These are phyloP conservation scores for Trichoderma sp. DNA, from an alignment of 2,329 filamentous ascomycete species.

Conservation along the genomic window DNA sequence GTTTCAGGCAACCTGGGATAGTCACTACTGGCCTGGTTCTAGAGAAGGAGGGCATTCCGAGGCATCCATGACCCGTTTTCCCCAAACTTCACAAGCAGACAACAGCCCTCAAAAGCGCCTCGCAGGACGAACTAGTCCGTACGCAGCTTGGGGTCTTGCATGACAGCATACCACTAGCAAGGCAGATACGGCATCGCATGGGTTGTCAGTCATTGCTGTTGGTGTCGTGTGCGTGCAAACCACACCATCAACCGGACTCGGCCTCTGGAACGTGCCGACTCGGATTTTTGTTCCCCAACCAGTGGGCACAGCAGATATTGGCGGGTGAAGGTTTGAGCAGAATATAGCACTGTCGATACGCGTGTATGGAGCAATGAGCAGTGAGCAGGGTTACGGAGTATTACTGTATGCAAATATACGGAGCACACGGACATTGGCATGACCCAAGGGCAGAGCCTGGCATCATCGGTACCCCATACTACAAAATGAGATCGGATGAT, in stretches of 20 bases:
- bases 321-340: background rate
- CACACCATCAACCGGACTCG: background rate
- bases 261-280: constrained; percentile 5
- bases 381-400: background rate
- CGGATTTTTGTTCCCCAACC: background rate
- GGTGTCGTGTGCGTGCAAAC: background rate
- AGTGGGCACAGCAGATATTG: constrained; percentile 4
- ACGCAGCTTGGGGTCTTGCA: background rate
- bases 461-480: background rate
- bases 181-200: background rate
- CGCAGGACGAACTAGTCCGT: background rate
- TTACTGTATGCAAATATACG: too few relatives aligned
- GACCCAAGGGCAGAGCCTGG: background rate
- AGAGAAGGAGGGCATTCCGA: background rate
- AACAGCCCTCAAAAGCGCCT: background rate
- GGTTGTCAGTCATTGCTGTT: background rate
- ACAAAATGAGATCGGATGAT: background rate
- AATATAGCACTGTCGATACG: background rate
- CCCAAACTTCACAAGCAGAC: background rate
- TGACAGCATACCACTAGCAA: constrained; percentile 2
- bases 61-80: background rate
- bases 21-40: too few relatives aligned
- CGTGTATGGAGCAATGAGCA: background rate
- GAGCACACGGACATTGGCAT: background rate
- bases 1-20: background rate